Base-by-base conservation (phyloP, 805 yeast species). In the Komagataella pastoris region DNA sequence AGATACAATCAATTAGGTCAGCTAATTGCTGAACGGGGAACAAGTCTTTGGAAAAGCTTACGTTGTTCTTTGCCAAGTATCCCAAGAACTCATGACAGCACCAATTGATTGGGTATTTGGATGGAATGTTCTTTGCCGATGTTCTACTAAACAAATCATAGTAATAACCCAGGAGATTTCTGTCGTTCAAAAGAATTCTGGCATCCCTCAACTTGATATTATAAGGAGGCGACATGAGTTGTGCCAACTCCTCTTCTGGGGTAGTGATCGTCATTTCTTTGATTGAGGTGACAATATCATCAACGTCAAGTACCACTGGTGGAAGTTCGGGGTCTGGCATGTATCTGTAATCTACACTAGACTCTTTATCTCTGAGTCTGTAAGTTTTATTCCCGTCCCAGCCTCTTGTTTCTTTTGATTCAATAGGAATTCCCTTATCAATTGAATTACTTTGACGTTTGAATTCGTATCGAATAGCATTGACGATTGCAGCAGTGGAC, bases 291-390 rank as follows among this genome's bases (percentile, higher is more conserved):
- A 67, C 57, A 0, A 75, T 59, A 3, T 83, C 73, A 0, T 61
- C 61, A 1, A 66, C 52, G 44, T 75, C 69, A 2, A 91, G 62
- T 14, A 59, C 54, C 3, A 90, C 66, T 1, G 67, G 64, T 0
- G 93, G 89, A 30, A 93, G 68, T 63, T 93, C 99, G 1, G 95
- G 87, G 63, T 93, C 99, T 0, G 98, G 97, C 75, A 91, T 83
- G 62, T 89, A 93, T 59, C 98, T 72, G 65, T 93, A 93, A 65
- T 93, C 99, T 10, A 86, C 75, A 0, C 87, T 77, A 45, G 78
- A 77, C 63, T 91, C 97, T 60, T 93, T 93, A 3, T 78, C 72
- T 61, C 99, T 77, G 49, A 85, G 67, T 49, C 76, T 73, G 47
- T 75, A 71, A 0, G 98, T 91, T 46, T 71, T 68, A 2, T 65